Percentiles rank a stretch among this genome's conserved stretches.
Evolutionary conservation across 2,329 filamentous ascomycete genomes (phyloP).

Genomic region (Chaetomium sp.): DNA sequence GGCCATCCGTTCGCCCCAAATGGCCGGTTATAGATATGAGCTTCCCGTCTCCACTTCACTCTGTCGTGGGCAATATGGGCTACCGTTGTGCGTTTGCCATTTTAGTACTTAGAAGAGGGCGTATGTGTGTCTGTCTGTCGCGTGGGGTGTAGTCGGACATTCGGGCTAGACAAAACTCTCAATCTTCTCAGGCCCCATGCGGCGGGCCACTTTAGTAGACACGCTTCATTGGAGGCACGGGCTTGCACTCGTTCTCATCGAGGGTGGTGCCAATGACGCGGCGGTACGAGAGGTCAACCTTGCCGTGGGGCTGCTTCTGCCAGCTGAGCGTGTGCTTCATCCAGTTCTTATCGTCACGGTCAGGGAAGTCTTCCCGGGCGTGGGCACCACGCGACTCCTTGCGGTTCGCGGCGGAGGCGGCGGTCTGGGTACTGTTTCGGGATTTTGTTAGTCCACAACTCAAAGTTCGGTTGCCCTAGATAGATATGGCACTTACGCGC

Average conservation of each 20-base stretch:
- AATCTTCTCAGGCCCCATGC: not conserved
- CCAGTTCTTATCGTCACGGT: conserved; percentile 93
- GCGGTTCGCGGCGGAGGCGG: conserved; percentile 79
- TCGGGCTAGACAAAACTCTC: too few relatives aligned
- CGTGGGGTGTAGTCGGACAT: not conserved
- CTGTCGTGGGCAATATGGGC: too few relatives aligned
- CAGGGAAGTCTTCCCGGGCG: conserved; percentile 92
- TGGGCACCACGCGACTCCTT: conserved; percentile 98
- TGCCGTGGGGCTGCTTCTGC: conserved; percentile 87
- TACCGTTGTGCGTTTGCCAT: too few relatives aligned
- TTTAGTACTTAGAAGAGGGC: too few relatives aligned
- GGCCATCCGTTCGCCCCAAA: too few relatives aligned
- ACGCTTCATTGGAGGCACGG: conserved; percentile 94
- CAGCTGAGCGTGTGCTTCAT: conserved; percentile 99
- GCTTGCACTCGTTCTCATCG: conserved; percentile 93
- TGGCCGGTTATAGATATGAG: too few relatives aligned
- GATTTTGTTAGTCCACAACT: conserved; percentile 16
- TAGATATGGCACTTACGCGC: conserved; percentile 61
- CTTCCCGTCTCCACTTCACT: too few relatives aligned
- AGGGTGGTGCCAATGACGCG: conserved; percentile 75
- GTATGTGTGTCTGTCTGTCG: too few relatives aligned
- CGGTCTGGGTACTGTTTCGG: conserved; percentile 69
- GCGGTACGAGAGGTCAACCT: conserved; percentile 82
- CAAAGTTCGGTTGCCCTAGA: not conserved
- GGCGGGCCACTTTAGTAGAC: conserved; percentile 58